Conservation (phyloP, 1,284 basidiomycete genomes). For the Apiotrichum siamense region DNA sequence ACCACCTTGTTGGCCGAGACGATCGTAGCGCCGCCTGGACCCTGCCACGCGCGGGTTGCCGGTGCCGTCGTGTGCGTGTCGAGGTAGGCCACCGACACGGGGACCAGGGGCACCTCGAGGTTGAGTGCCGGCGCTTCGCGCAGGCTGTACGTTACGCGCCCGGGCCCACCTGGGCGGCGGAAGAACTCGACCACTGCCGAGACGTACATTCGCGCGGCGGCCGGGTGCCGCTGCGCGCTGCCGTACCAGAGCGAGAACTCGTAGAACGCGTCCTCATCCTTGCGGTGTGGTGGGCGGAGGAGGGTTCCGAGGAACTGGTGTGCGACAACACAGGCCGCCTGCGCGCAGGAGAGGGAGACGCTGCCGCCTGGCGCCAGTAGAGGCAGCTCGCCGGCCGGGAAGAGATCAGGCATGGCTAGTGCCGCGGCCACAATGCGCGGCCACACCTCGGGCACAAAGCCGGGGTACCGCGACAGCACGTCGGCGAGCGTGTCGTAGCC, state of each 20-base stretch:
- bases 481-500: neutral
- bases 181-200: neutral
- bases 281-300: neutral
- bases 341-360: neutral
- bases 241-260: neutral
- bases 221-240: neutral
- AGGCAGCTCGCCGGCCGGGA: neutral
- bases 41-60: neutral
- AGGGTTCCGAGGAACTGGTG: neutral
- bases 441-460: neutral
- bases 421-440: neutral
- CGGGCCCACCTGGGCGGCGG: neutral
- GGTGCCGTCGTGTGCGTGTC: neutral
- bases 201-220: neutral
- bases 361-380: neutral
- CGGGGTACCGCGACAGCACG: neutral
- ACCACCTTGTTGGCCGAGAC: slow-evolving; percentile 3
- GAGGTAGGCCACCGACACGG: neutral
- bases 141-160: too few relatives aligned
- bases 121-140: too few relatives aligned
- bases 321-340: neutral
- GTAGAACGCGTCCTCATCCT: neutral
- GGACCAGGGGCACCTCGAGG: neutral
- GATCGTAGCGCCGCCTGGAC: neutral
- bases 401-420: neutral